Percentiles rank a stretch among this genome's conserved stretches.
Conservation (phyloP, 2,329 filamentous ascomycete genomes). For the Periconia digitata region DNA sequence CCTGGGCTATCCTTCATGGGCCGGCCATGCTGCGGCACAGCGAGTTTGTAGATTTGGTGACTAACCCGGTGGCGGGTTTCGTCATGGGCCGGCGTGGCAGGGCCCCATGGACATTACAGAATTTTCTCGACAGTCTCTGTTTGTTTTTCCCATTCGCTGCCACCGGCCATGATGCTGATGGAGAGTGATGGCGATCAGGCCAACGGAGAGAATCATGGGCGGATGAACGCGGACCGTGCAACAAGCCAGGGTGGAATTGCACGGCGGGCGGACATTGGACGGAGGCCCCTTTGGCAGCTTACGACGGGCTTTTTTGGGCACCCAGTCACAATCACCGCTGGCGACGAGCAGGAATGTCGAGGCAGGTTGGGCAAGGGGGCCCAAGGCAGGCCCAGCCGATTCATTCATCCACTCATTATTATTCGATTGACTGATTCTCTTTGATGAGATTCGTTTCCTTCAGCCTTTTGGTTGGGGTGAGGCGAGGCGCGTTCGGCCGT, state of each 20-base stretch:
- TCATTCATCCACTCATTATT: too few relatives aligned
- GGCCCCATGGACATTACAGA: neutral
- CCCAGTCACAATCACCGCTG: neutral
- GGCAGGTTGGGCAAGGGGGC: neutral
- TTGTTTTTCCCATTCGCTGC: neutral
- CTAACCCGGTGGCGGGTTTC: constrained; percentile 1
- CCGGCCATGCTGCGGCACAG: neutral
- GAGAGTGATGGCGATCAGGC: too few relatives aligned
- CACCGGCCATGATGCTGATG: neutral
- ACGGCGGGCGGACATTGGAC: too few relatives aligned
- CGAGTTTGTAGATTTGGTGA: neutral
- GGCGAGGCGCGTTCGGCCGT: constrained; percentile 11
- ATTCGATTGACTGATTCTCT: too few relatives aligned
- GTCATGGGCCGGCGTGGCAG: neutral
- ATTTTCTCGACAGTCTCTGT: neutral
- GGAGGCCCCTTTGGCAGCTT: too few relatives aligned
- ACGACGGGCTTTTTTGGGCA: constrained; percentile 1
- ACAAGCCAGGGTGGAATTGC: neutral
- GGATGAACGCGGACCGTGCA: constrained; percentile 38
- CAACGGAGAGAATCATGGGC: neutral
- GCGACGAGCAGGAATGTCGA: neutral
- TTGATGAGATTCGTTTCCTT: constrained; percentile 10
- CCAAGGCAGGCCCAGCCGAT: neutral
- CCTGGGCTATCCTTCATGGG: neutral
- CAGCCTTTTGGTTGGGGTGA: constrained; percentile 32